phyloP scores from a whole-genome alignment of 2,329 filamentous ascomycete genomes.

The Chaetothyriales sp. region DNA sequence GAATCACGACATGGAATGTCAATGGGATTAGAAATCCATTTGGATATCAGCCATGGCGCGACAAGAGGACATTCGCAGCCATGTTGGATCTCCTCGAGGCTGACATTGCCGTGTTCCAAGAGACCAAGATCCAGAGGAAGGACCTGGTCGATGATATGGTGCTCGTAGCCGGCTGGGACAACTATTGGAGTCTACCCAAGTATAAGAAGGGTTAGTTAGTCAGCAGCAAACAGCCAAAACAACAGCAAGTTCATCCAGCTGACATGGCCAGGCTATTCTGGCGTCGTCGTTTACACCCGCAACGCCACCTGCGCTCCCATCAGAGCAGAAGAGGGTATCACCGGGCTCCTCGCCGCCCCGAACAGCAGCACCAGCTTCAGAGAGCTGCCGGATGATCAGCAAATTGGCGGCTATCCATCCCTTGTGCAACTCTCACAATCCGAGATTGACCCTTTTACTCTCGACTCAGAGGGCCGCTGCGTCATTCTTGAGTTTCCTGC shows the following conservation, averaged over 20 bases:
- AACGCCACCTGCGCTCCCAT: slow-evolving; percentile 74
- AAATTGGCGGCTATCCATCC: slow-evolving; percentile 80
- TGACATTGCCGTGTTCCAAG: slow-evolving; percentile 90
- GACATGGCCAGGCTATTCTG: slow-evolving; percentile 64
- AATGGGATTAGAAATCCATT: slow-evolving; percentile 79
- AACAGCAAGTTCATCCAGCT: neutral
- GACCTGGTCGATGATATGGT: slow-evolving; percentile 94
- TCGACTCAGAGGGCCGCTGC: slow-evolving; percentile 87
- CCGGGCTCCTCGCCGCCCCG: slow-evolving; percentile 63
- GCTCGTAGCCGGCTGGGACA: slow-evolving; percentile 85
- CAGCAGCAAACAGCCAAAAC: neutral
- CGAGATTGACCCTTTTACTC: slow-evolving; percentile 51
- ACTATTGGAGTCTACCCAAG: slow-evolving; percentile 83
- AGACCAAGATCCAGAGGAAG: slow-evolving; percentile 89
- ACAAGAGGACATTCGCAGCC: slow-evolving; percentile 56
- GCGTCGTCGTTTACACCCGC: slow-evolving; percentile 89
- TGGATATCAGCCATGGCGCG: slow-evolving; percentile 69
- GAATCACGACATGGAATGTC: slow-evolving; percentile 80
- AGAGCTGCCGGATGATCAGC: slow-evolving; percentile 57
- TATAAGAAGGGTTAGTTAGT: slow-evolving; percentile 74
- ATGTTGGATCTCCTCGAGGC: slow-evolving; percentile 93
- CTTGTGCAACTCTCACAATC: slow-evolving; percentile 50
- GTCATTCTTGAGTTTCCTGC: slow-evolving; percentile 86
- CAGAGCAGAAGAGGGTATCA: slow-evolving; percentile 84
- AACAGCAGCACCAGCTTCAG: slow-evolving; percentile 58